Conservation (phyloP, 495 filamentous ascomycete species). For the Saxophila tyrrhenica region DNA sequence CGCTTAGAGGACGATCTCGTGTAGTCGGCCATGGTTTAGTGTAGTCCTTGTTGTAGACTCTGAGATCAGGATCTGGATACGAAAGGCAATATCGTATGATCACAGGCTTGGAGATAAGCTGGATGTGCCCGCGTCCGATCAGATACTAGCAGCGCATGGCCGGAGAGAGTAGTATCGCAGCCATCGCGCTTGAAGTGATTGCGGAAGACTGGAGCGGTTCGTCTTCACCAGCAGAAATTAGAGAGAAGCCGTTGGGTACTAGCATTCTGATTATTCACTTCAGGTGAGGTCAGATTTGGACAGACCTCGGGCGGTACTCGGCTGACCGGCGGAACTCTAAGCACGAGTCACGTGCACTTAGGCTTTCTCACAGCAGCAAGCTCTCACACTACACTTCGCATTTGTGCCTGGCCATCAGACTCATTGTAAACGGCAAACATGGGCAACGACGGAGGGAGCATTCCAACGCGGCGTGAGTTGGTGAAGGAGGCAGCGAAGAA, state of each 20-base stretch:
- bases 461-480: constrained; percentile 89
- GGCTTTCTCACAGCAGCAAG: too few relatives aligned
- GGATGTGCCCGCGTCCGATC: not conserved
- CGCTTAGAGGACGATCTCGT: constrained; percentile 23
- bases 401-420: too few relatives aligned
- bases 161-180: not conserved
- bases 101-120: not conserved
- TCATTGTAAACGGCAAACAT: constrained; percentile 44
- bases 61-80: not conserved
- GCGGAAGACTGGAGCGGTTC: too few relatives aligned
- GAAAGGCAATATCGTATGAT: not conserved
- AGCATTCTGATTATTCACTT: not conserved
- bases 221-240: too few relatives aligned
- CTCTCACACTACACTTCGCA: too few relatives aligned
- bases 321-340: not conserved
- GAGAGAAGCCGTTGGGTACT: not conserved
- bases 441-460: constrained; percentile 94
- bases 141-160: not conserved
- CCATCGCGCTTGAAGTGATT: not conserved
- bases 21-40: constrained; percentile 4
- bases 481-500: constrained; percentile 76
- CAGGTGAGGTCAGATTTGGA: not conserved
- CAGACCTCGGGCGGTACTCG: not conserved
- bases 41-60: not conserved
- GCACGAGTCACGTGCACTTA: too few relatives aligned